Percentiles rank a stretch among this genome's conserved stretches.
Evolutionary conservation across 2,329 filamentous ascomycete species (phyloP).

Genomic region (Phialophora expanda): DNA sequence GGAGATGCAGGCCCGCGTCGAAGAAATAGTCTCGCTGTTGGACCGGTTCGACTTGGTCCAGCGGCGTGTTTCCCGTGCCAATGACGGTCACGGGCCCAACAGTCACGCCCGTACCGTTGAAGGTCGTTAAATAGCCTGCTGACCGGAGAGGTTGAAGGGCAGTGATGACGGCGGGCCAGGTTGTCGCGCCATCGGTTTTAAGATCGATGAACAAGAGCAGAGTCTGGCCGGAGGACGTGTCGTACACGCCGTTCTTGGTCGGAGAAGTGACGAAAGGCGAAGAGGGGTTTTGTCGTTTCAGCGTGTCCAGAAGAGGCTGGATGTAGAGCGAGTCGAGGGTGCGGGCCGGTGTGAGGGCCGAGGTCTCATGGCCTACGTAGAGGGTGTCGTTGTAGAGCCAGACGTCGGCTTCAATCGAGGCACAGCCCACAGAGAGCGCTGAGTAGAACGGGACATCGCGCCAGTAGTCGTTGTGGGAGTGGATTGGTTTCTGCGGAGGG

Average conservation of each 20-base stretch:
- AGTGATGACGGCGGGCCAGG: slow-evolving; percentile 61
- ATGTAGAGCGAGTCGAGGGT: slow-evolving; percentile 51
- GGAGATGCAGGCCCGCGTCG: slow-evolving; percentile 59
- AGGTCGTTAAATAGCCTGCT: slow-evolving; percentile 59
- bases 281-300: slow-evolving; percentile 61
- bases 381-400: slow-evolving; percentile 51
- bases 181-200: slow-evolving; percentile 62
- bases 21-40: slow-evolving; percentile 63
- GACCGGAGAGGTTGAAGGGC: slow-evolving; percentile 63
- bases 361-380: slow-evolving; percentile 50
- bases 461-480: slow-evolving; percentile 55
- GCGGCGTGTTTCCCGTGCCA: slow-evolving; percentile 64
- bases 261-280: slow-evolving; percentile 57
- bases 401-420: slow-evolving; percentile 55
- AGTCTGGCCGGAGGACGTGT: slow-evolving; percentile 61
- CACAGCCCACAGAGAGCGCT: slow-evolving; percentile 49
- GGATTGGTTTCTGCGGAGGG: slow-evolving; percentile 39
- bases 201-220: slow-evolving; percentile 69
- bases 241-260: slow-evolving; percentile 65
- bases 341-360: slow-evolving; percentile 45
- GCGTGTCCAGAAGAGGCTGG: slow-evolving; percentile 61
- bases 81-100: slow-evolving; percentile 63
- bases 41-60: slow-evolving; percentile 54
- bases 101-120: slow-evolving; percentile 55
- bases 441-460: slow-evolving; percentile 48